Base-by-base conservation (phyloP, 331 rosid genomes). In the Saraca asoca region DNA sequence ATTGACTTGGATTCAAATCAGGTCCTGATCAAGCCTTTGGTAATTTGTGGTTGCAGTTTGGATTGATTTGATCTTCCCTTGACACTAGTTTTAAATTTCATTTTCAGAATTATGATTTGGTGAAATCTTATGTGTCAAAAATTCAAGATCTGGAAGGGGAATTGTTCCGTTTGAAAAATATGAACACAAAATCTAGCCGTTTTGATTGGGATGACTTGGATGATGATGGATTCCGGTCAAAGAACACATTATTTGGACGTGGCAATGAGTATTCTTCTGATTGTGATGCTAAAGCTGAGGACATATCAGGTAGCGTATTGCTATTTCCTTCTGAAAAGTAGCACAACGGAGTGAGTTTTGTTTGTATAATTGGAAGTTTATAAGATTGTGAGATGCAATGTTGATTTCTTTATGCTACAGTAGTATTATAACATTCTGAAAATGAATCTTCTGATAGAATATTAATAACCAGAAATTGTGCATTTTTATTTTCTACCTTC, bases 141-240 rank as follows among this genome's bases (percentile, higher is more conserved):
- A 85, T 92, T 75, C 95, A 92, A 71, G 79, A 79, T 67, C 64
- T 92, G 59, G 98, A 92, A 78, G 87, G 88, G 44, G 89, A 92
- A 39, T 34, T 92, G 58, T 64, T 83, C 69, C 72, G 60, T 53
- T 54, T 80, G 70, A 87, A 79, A 75, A 80, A 76, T 59, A 52
- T 66, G 9, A 79, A 38, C 51, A 72, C 73, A 43, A 84, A 80
- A 45, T 64, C 73, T 12, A 64, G 75, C 34, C 75, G 51, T 62
- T 42, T 78, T 57, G 89, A 85, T 41, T 82, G 82, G 64, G 66
- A 43, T 54, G 96, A 83, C 72, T 80, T 43, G 2, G 91, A 92
- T 49, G 90, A 85, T 14, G 92, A 80, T 34, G 83, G 81, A 58
- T 75, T 80, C 24, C 76, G 67, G 58, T 65, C 94, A 5, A 87